A percentile compares a stretch with the other conserved stretches of the same genome.
These are phyloP conservation scores for Saccharomycopsis synnaedendra DNA, from an alignment of 805 yeast genomes.

Conservation along the genomic window DNA sequence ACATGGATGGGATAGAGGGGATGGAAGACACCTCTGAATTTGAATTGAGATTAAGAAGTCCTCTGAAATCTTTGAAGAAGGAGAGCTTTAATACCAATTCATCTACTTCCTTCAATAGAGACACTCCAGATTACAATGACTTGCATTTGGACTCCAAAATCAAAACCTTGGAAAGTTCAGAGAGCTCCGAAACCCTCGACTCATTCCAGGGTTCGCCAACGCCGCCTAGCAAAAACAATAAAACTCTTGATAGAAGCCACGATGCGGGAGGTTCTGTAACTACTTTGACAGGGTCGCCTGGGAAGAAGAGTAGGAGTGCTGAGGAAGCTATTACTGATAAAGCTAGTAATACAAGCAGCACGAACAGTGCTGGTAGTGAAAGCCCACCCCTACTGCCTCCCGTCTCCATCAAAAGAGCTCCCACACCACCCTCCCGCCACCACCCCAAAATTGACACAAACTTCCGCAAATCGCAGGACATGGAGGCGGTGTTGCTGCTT, in stretches of 20 bases:
- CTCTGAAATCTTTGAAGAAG: too few relatives aligned
- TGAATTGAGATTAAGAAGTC: too few relatives aligned
- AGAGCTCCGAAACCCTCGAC: slow-evolving; percentile 5
- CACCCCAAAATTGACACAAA: neutral
- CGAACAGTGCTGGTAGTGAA: neutral
- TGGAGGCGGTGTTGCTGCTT: slow-evolving; percentile 4
- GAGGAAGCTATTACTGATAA: slow-evolving; percentile 4
- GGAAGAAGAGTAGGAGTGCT: slow-evolving; percentile 3
- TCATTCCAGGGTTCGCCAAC: slow-evolving; percentile 5
- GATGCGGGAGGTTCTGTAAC: too few relatives aligned
- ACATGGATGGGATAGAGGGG: neutral
- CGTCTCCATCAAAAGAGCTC: slow-evolving; percentile 1
- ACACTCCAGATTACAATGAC: too few relatives aligned
- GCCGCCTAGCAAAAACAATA: too few relatives aligned
- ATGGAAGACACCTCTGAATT: neutral
- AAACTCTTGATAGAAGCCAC: too few relatives aligned
- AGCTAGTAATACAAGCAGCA: neutral
- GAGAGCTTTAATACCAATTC: too few relatives aligned
- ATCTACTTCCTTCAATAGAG: too few relatives aligned
- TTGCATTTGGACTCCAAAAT: too few relatives aligned
- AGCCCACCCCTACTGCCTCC: neutral
- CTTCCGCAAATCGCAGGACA: slow-evolving; percentile 6
- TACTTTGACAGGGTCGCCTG: too few relatives aligned
- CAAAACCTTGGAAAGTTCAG: neutral
- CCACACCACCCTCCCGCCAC: slow-evolving; percentile 3